Evolutionary conservation across 176 grass and related monocot genomes (phyloP).

Genomic region (Tuctoria greenei): DNA sequence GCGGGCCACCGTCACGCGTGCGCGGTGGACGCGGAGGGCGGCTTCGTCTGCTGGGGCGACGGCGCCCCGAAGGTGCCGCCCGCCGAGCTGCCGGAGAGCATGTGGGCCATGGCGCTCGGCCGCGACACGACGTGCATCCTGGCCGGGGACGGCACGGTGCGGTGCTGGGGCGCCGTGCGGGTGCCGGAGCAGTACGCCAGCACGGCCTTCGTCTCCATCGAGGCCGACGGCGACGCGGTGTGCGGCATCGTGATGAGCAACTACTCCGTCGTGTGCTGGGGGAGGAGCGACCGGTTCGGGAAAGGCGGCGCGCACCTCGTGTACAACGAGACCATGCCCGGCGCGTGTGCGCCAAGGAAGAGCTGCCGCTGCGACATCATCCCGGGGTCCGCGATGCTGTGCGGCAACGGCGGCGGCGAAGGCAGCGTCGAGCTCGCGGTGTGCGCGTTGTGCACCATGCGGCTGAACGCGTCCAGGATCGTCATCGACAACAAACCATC

Average conservation of each 20-base stretch:
- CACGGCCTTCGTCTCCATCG: constrained; percentile 50
- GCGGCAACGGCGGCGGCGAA: constrained; percentile 44
- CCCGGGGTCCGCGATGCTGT: constrained; percentile 33
- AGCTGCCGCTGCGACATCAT: constrained; percentile 47
- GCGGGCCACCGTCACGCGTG: constrained; percentile 67
- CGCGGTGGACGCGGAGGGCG: constrained; percentile 40
- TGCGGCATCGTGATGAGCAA: constrained; percentile 57
- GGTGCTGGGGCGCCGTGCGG: constrained; percentile 60
- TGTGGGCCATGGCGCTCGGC: constrained; percentile 60
- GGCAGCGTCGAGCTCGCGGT: constrained; percentile 45
- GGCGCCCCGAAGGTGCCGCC: constrained; percentile 27
- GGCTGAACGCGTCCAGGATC: constrained; percentile 30
- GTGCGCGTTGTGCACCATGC: constrained; percentile 39
- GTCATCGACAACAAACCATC: background rate
- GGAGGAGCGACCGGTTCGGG: constrained; percentile 28
- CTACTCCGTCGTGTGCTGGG: constrained; percentile 80
- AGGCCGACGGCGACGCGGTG: constrained; percentile 65
- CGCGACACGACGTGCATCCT: constrained; percentile 69
- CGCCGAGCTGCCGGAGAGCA: constrained; percentile 25
- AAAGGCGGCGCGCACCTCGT: constrained; percentile 12
- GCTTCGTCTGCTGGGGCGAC: constrained; percentile 64
- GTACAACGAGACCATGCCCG: constrained; percentile 56
- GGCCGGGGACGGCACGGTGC: constrained; percentile 29
- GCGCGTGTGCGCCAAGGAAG: constrained; percentile 30
- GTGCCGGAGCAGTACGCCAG: constrained; percentile 33